These are phyloP conservation scores for Plantago ovata DNA, from an alignment of 257 asterid genomes.

Conservation along the genomic window DNA sequence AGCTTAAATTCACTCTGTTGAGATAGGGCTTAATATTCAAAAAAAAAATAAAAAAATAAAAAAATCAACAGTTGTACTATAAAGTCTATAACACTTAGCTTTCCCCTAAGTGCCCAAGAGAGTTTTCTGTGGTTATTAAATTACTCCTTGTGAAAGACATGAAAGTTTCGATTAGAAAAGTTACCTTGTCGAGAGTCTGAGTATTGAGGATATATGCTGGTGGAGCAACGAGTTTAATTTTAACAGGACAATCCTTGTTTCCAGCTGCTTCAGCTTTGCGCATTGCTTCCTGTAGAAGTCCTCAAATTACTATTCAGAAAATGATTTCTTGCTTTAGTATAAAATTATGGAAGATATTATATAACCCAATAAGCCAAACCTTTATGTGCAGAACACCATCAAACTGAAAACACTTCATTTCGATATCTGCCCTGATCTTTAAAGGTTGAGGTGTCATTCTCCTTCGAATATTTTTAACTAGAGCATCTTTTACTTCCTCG, in stretches of 20 bases:
- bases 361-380: constrained; percentile 36
- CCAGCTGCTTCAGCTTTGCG: constrained; percentile 99
- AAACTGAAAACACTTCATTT: constrained; percentile 91
- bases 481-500: constrained; percentile 75
- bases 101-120: too few relatives aligned
- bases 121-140: too few relatives aligned
- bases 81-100: too few relatives aligned
- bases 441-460: constrained; percentile 96
- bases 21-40: too few relatives aligned
- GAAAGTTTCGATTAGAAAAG: background rate
- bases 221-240: constrained; percentile 91
- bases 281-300: constrained; percentile 77
- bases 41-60: too few relatives aligned
- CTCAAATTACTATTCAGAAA: constrained; percentile 18
- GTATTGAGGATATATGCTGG: constrained; percentile 86
- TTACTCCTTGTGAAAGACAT: too few relatives aligned
- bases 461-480: constrained; percentile 83
- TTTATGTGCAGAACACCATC: constrained; percentile 96
- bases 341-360: background rate
- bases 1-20: too few relatives aligned
- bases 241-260: constrained; percentile 86
- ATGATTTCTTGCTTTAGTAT: background rate
- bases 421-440: constrained; percentile 86
- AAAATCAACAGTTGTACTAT: too few relatives aligned
- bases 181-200: constrained; percentile 91